Percentiles rank a stretch among this genome's conserved stretches.
Conservation (phyloP, 352 stramenopile species). For the Pythium biforme region DNA sequence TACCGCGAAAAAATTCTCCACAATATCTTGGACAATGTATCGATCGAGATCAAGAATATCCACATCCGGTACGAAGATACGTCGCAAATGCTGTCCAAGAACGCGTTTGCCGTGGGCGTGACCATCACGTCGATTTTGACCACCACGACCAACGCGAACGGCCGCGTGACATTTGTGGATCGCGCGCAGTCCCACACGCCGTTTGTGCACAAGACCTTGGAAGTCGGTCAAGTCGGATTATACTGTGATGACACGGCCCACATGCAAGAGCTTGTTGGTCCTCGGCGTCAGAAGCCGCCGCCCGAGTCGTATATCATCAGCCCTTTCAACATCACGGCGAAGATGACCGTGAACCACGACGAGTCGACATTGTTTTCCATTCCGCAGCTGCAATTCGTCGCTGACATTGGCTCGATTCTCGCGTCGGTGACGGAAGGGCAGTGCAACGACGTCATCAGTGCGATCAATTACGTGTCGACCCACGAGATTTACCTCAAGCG, state of each 20-base stretch:
- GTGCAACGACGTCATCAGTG: slow-evolving; percentile 77
- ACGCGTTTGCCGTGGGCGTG: slow-evolving; percentile 61
- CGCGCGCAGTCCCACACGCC: slow-evolving; percentile 71
- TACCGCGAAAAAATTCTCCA: slow-evolving; percentile 82
- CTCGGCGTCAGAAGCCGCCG: slow-evolving; percentile 31
- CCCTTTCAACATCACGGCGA: slow-evolving; percentile 71
- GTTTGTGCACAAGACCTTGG: slow-evolving; percentile 76
- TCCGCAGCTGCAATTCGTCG: slow-evolving; percentile 64
- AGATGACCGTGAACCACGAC: slow-evolving; percentile 82
- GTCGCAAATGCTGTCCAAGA: slow-evolving; percentile 53
- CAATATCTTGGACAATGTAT: slow-evolving; percentile 83
- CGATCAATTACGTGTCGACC: slow-evolving; percentile 73
- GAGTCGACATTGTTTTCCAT: slow-evolving; percentile 62
- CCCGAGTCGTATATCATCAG: slow-evolving; percentile 59
- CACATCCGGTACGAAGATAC: slow-evolving; percentile 84
- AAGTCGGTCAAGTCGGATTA: slow-evolving; percentile 53
- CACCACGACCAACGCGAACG: slow-evolving; percentile 79
- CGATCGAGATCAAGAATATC: slow-evolving; percentile 80
- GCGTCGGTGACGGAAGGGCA: slow-evolving; percentile 64
- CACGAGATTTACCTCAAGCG: slow-evolving; percentile 84
- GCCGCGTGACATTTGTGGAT: slow-evolving; percentile 76
- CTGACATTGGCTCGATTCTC: slow-evolving; percentile 65
- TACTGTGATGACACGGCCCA: slow-evolving; percentile 60
- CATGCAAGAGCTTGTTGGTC: slow-evolving; percentile 26
- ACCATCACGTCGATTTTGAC: slow-evolving; percentile 76